phyloP scores from a whole-genome alignment of 1,139 yeast species.

The Saccharomyces uvarum region DNA sequence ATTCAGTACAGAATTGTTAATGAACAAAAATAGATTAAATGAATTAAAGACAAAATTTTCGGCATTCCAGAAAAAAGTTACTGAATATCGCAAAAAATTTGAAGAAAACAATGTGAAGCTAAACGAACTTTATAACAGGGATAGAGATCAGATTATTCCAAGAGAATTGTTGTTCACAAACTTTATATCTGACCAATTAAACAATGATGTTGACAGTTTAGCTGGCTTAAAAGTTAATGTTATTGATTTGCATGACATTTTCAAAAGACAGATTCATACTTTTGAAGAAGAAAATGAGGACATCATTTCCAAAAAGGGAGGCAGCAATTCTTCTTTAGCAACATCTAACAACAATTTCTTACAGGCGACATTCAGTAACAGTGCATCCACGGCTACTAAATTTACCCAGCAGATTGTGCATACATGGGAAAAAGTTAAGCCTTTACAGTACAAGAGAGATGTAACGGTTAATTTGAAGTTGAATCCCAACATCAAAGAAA shows the following conservation, averaged over 20 bases:
- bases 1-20: constrained; percentile 23
- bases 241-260: constrained; percentile 16
- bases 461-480: constrained; percentile 27
- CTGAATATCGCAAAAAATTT: constrained; percentile 13
- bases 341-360: constrained; percentile 3
- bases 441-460: constrained; percentile 15
- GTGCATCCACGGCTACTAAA: constrained; percentile 11
- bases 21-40: constrained; percentile 14
- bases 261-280: constrained; percentile 24
- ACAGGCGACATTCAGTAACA: background rate
- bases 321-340: constrained; percentile 4
- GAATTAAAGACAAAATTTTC: constrained; percentile 11
- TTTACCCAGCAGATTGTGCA: constrained; percentile 17
- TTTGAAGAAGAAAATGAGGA: constrained; percentile 7
- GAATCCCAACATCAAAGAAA: constrained; percentile 30
- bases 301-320: constrained; percentile 5
- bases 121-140: constrained; percentile 16
- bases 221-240: constrained; percentile 18
- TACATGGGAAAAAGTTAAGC: constrained; percentile 20
- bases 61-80: constrained; percentile 10
- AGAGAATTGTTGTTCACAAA: constrained; percentile 21
- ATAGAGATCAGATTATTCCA: constrained; percentile 8
- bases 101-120: constrained; percentile 13
- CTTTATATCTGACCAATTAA: constrained; percentile 19
- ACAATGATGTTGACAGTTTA: constrained; percentile 23